Evolutionary conservation across 2,329 filamentous ascomycete genomes (phyloP), one percentile per base, ranked within the genome.

Genomic region (Cercospora beticola): DNA sequence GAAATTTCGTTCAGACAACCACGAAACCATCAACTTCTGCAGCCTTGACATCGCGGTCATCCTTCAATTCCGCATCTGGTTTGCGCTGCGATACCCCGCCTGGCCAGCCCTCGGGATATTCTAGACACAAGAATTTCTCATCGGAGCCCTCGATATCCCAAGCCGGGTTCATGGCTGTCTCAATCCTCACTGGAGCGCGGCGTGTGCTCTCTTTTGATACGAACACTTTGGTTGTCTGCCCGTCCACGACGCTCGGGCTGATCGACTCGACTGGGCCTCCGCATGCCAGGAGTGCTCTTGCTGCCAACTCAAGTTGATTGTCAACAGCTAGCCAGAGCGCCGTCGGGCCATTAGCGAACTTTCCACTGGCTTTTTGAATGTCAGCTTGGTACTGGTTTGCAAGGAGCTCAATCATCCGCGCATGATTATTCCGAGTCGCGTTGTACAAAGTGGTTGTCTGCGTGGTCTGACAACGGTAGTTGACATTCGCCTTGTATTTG

Each of bases 11-110:
- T 54, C 49, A 54, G 49, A 65, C 54, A 12, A 65, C 23, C 9
- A 60, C 63, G 28, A 65, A 65, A 4, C 63, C 63, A 30, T 36
- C 40, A 23, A 59, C 63, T 23, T 65, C 54, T 10, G 54, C 49
- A 3, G 21, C 18, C 14, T 33, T 64, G 31, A 68, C 8, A 8
- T 62, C 62, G 18, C 66, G 36, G n/a, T 88, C 57, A 71, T 80
- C 14, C 64, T 81, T 1, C 78, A 85, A 28, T 82, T 88, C 14
- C 49, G 78, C 12, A 84, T 86, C 49, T 23, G 86, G 86, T 23
- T 74, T 86, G 82, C 46, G 86, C 28, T 23, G 23, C 16, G 21
- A n/a, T 14, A 71, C 16, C 21, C 49, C 59, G 9, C 46, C 64
- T 16, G 54, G 36, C 57, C 64, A 71, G 4, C 69, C 67, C 14